A percentile compares a stretch with the other conserved stretches of the same genome.
phyloP scores from a whole-genome alignment of 169 alveolate species.

The Perkinsus marinus region DNA sequence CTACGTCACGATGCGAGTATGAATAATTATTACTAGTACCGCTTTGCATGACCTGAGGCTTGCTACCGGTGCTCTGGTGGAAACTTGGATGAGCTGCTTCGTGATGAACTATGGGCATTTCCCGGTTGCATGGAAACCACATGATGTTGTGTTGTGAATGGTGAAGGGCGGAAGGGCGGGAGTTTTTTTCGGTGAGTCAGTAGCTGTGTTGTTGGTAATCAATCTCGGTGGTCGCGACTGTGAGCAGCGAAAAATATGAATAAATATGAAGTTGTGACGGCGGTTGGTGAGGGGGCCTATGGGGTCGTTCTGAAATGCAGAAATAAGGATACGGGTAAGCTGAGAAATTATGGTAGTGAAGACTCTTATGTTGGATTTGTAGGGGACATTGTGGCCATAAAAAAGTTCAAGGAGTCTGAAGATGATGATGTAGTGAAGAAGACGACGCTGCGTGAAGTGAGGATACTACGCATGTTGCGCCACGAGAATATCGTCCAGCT shows the following conservation, averaged over 20 bases:
- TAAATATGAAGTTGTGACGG: slow-evolving; percentile 44
- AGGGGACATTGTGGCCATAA: slow-evolving; percentile 70
- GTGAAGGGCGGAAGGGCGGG: too few relatives aligned
- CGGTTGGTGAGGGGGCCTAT: slow-evolving; percentile 79
- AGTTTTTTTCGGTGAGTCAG: too few relatives aligned
- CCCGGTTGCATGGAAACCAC: background rate
- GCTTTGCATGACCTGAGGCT: too few relatives aligned
- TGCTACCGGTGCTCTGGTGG: too few relatives aligned
- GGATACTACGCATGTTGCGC: slow-evolving; percentile 63
- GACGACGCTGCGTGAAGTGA: slow-evolving; percentile 73
- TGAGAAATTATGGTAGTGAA: background rate
- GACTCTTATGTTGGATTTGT: background rate
- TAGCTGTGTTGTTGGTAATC: background rate
- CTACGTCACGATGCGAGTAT: too few relatives aligned
- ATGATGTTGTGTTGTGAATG: background rate
- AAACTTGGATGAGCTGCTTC: too few relatives aligned
- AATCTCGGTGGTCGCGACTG: background rate
- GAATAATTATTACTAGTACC: too few relatives aligned
- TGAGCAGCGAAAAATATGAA: slow-evolving; percentile 11
- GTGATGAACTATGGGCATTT: background rate
- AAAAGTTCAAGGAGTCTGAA: slow-evolving; percentile 74
- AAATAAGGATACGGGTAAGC: slow-evolving; percentile 56
- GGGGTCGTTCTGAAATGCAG: slow-evolving; percentile 83
- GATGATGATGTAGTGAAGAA: slow-evolving; percentile 64
- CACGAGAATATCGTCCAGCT: slow-evolving; percentile 72